phyloP scores from a whole-genome alignment of 2,329 filamentous ascomycete species.

The Eutypella sp. region DNA sequence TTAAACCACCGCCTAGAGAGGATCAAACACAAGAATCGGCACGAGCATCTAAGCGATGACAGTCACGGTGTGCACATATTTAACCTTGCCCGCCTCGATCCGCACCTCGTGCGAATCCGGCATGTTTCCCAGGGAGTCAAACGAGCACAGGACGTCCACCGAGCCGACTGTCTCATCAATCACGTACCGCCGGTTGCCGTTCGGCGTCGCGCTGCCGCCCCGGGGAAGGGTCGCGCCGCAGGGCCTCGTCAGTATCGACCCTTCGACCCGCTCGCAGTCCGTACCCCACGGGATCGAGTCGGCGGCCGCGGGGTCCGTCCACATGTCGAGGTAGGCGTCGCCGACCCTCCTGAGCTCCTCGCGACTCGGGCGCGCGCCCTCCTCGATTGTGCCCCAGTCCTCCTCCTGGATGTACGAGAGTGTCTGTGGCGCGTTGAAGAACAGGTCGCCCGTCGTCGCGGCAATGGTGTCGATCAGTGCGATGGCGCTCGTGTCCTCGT shows the following conservation, averaged over 20 bases:
- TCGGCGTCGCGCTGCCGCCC: constrained; percentile 25
- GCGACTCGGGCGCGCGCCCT: constrained; percentile 18
- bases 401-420: constrained; percentile 27
- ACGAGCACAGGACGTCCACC: constrained; percentile 30
- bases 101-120: constrained; percentile 31
- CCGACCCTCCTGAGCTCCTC: constrained; percentile 29
- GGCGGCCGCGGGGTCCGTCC: constrained; percentile 29
- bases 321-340: constrained; percentile 34
- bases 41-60: constrained; percentile 9
- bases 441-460: constrained; percentile 31
- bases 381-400: constrained; percentile 25
- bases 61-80: constrained; percentile 34
- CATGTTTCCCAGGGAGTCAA: constrained; percentile 27
- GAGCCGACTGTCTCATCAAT: constrained; percentile 31
- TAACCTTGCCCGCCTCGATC: constrained; percentile 28
- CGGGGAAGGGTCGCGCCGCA: constrained; percentile 25
- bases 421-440: constrained; percentile 31
- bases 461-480: constrained; percentile 29
- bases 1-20: no score
- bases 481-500: constrained; percentile 19
- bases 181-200: constrained; percentile 30
- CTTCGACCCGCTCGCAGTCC: constrained; percentile 31
- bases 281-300: constrained; percentile 31
- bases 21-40: no score
- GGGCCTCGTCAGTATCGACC: constrained; percentile 25